Evolutionary conservation across 495 filamentous ascomycete genomes (phyloP).

Genomic region (Parmelia sp.): DNA sequence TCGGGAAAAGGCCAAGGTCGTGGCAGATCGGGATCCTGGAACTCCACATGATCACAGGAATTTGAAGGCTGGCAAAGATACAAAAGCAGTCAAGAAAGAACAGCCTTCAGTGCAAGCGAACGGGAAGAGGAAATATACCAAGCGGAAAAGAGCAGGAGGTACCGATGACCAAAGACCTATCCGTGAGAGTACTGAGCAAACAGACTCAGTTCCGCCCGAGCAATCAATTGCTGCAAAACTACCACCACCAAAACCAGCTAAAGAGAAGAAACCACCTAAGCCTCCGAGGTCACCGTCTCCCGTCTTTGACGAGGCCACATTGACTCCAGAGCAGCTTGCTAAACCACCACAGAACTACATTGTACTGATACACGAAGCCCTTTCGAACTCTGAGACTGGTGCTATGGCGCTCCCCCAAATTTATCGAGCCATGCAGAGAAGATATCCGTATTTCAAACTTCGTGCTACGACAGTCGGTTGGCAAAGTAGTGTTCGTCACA

Average conservation of each 20-base stretch:
- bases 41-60: conserved; percentile 44
- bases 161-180: conserved; percentile 41
- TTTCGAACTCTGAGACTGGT: conserved; percentile 61
- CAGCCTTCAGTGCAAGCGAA: conserved; percentile 52
- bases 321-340: conserved; percentile 74
- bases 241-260: conserved; percentile 48
- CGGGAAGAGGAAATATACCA: conserved; percentile 75
- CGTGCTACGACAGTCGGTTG: conserved; percentile 71
- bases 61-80: conserved; percentile 54
- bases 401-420: conserved; percentile 87
- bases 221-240: conserved; percentile 39
- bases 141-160: conserved; percentile 55
- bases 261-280: conserved; percentile 32
- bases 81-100: conserved; percentile 44
- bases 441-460: conserved; percentile 88
- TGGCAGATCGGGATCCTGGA: conserved; percentile 41
- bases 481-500: conserved; percentile 96
- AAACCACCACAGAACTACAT: conserved; percentile 87
- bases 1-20: conserved; percentile 44
- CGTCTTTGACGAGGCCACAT: conserved; percentile 65
- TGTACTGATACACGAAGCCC: conserved; percentile 81
- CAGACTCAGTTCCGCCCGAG: conserved; percentile 33
- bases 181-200: conserved; percentile 41
- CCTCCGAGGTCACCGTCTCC: conserved; percentile 63
- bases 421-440: conserved; percentile 78